A percentile compares a stretch with the other conserved stretches of the same genome.
These are phyloP conservation scores for Helicocarpus griseus DNA, from an alignment of 2,329 filamentous ascomycete genomes.

Conservation along the genomic window DNA sequence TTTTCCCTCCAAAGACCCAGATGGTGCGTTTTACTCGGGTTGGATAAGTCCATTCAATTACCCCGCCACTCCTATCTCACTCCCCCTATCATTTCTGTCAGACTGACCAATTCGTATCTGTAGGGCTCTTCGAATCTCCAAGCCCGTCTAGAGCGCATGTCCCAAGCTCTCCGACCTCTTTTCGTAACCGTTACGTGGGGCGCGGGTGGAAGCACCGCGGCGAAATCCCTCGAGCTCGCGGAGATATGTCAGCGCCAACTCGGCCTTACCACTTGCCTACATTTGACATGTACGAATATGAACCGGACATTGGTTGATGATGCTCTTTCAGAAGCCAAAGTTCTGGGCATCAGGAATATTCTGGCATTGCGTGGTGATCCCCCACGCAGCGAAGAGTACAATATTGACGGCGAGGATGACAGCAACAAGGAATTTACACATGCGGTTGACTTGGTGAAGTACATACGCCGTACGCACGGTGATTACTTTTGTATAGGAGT, in stretches of 20 bases:
- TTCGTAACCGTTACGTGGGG: conserved; percentile 99
- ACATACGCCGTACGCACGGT: conserved; percentile 76
- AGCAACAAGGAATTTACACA: conserved; percentile 73
- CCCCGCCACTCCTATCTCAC: background rate
- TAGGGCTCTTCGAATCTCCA: conserved; percentile 85
- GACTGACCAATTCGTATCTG: conserved; percentile 17
- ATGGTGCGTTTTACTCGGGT: conserved; percentile 47
- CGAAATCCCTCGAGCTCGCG: conserved; percentile 85
- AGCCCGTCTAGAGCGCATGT: conserved; percentile 89
- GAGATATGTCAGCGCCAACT: conserved; percentile 91
- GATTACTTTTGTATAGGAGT: conserved; percentile 97
- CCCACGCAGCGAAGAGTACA: conserved; percentile 80
- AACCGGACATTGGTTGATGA: conserved; percentile 75
- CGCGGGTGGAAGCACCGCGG: conserved; percentile 82
- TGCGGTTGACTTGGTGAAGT: conserved; percentile 79
- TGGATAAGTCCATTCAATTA: background rate
- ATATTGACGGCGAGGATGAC: conserved; percentile 50
- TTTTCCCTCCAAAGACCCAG: conserved; percentile 95
- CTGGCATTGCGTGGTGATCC: conserved; percentile 86
- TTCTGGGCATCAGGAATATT: conserved; percentile 84
- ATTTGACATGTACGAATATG: conserved; percentile 98
- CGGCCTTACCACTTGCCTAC: conserved; percentile 85
- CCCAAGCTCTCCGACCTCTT: conserved; percentile 75
- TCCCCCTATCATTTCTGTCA: background rate
- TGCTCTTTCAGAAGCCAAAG: conserved; percentile 82